Evolutionary conservation across 805 yeast genomes (phyloP), one percentile per base, ranked within the genome.

Genomic region (Zygotorulaspora sp.): DNA sequence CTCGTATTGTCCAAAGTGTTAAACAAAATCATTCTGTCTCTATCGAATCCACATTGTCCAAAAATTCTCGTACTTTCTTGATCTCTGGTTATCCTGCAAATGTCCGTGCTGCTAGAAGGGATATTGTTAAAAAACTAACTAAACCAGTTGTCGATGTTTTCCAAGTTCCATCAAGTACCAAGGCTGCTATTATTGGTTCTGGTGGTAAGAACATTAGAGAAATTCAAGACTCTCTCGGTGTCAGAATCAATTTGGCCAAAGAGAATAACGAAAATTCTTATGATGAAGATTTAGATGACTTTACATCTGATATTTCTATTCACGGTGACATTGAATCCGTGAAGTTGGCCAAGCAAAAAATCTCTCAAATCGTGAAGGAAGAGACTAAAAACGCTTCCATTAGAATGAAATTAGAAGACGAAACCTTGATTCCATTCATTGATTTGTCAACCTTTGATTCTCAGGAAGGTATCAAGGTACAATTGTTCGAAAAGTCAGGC

Each of bases 261-360:
- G 57, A 53, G 20, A 48, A 48, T 12, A 57, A 57, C 19, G 61
- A 62, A 18, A 62, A 60, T 30, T 64, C 70, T 26, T 69, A 58
- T 24, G 75, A 69, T 39, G 80, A 74, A 21, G 86, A 80, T 46
- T 60, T 77, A 35, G 76, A 75, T 52, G 80, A 80, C 24, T 75
- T 69, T 32, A 58, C 74, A n/a, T 70, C 83, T 21, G 67, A 69
- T 22, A 80, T 89, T 38, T 65, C 77, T 18, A 67, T 89, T 39
- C 82, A 77, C 43, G 97, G 97, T 65, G 95, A 88, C 56, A 72
- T 75, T 43, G 94, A 84, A 57, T 88, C 96, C 38, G 83, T 84
- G 50, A 74, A 71, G 46, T 71, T 72, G 34, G 96, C 97, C 20
- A 81, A 81, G 55, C 60, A 66, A 23, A 77, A 71, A 56, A 87